These are phyloP conservation scores for Candida tallmaniae DNA, from an alignment of 805 yeast genomes.

Conservation along the genomic window DNA sequence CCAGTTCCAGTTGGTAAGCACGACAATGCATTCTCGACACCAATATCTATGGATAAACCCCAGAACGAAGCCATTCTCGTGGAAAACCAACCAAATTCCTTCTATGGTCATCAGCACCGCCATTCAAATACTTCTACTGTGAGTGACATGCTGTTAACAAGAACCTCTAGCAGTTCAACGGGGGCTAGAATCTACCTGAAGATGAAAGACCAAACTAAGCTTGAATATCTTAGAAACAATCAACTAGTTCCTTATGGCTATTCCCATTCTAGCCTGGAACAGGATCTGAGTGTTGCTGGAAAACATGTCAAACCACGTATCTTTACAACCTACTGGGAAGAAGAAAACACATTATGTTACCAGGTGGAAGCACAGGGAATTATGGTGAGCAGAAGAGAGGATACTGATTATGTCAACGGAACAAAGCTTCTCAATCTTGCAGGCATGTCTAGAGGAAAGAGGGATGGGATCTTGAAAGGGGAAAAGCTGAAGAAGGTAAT, in stretches of 20 bases:
- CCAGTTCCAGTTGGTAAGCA: no score
- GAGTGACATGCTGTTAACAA: slow-evolving; percentile 5
- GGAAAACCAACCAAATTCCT: no score
- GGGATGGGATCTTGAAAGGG: slow-evolving; percentile 36
- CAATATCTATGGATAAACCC: no score
- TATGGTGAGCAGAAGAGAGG: slow-evolving; percentile 33
- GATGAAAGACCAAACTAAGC: no score
- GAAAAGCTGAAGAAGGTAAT: slow-evolving; percentile 28
- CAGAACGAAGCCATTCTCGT: no score
- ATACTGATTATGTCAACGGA: slow-evolving; percentile 32
- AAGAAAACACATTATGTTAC: slow-evolving; percentile 32
- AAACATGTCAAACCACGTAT: slow-evolving; percentile 25
- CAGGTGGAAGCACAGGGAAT: slow-evolving; percentile 32
- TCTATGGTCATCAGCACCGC: slow-evolving; percentile 8
- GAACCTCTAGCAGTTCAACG: no score
- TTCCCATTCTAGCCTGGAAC: no score
- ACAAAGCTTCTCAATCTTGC: slow-evolving; percentile 35
- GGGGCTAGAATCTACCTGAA: no score
- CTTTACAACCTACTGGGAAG: slow-evolving; percentile 35
- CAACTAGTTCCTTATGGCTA: no score
- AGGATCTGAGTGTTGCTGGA: no score
- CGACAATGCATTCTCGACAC: no score
- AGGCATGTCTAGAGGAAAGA: slow-evolving; percentile 37
- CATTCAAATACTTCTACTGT: slow-evolving; percentile 8
- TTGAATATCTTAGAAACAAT: no score